A percentile compares a stretch with the other conserved stretches of the same genome.
Evolutionary conservation across 192 early-diverging fungal species (phyloP).

Genomic region (Blastocladiella britannica): DNA sequence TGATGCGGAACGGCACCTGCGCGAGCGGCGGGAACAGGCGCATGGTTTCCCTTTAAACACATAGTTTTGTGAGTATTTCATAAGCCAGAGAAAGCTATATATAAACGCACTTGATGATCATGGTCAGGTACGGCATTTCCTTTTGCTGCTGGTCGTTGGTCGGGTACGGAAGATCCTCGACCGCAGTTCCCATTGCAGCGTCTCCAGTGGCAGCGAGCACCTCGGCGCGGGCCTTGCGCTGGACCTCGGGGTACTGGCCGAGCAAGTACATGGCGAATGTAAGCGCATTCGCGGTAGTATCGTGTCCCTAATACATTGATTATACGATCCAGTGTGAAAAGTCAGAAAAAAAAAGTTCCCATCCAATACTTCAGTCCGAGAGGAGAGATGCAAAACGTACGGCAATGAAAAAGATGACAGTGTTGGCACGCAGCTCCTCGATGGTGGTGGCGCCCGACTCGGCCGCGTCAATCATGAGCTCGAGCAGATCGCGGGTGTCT

Average conservation of each 20-base stretch:
- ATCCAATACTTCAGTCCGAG: not conserved
- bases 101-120: no score
- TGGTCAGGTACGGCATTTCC: not conserved
- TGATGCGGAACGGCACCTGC: not conserved
- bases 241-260: constrained; percentile 1
- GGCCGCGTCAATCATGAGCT: not conserved
- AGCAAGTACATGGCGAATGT: not conserved
- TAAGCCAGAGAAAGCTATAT: no score
- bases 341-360: not conserved
- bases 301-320: no score
- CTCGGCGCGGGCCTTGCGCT: constrained; percentile 29
- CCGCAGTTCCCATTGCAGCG: constrained; percentile 8
- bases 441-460: not conserved
- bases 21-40: not conserved
- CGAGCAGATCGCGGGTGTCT: not conserved
- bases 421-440: not conserved
- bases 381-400: not conserved
- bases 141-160: not conserved
- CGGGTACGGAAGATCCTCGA: not conserved
- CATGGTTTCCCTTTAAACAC: not conserved
- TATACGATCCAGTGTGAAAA: no score
- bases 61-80: no score
- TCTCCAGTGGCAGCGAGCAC: constrained; percentile 28
- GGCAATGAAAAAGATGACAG: not conserved
- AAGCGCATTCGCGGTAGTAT: not conserved